Conservation (phyloP, 2,329 filamentous ascomycete genomes). For the Nothophoma quercina region DNA sequence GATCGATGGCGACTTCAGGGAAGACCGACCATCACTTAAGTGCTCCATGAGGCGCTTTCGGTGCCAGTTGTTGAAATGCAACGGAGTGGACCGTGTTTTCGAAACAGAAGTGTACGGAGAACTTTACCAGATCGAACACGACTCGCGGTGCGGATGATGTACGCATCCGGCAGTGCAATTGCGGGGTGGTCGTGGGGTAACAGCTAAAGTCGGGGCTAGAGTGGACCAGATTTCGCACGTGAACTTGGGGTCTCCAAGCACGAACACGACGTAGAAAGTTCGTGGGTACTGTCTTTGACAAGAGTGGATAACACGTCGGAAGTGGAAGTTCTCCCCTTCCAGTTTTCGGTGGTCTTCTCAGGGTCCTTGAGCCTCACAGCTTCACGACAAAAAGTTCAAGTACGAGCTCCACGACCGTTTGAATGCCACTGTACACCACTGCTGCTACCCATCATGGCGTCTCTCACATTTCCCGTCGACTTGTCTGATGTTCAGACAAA, state of each 20-base stretch:
- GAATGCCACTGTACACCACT: neutral
- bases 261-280: neutral
- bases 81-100: neutral
- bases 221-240: neutral
- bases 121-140: conserved; percentile 14
- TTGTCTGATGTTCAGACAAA: conserved; percentile 24
- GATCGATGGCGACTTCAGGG: conserved; percentile 2
- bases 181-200: conserved; percentile 28
- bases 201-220: neutral
- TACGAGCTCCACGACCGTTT: conserved; percentile 1
- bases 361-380: conserved; percentile 8
- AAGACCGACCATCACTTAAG: conserved; percentile 19
- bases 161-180: conserved; percentile 6
- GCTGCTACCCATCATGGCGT: conserved; percentile 20
- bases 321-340: conserved; percentile 15
- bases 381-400: conserved; percentile 5
- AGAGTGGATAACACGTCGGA: neutral
- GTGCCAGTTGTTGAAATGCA: conserved; percentile 4
- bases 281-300: neutral
- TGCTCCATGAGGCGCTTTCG: conserved; percentile 3
- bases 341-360: neutral
- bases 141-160: neutral
- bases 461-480: conserved; percentile 21
- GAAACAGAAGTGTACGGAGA: conserved; percentile 27
- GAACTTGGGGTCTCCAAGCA: neutral